A percentile compares a stretch with the other conserved stretches of the same genome.
These are phyloP conservation scores for Camelina neglecta DNA, from an alignment of 345 rosid genomes.

Conservation along the genomic window DNA sequence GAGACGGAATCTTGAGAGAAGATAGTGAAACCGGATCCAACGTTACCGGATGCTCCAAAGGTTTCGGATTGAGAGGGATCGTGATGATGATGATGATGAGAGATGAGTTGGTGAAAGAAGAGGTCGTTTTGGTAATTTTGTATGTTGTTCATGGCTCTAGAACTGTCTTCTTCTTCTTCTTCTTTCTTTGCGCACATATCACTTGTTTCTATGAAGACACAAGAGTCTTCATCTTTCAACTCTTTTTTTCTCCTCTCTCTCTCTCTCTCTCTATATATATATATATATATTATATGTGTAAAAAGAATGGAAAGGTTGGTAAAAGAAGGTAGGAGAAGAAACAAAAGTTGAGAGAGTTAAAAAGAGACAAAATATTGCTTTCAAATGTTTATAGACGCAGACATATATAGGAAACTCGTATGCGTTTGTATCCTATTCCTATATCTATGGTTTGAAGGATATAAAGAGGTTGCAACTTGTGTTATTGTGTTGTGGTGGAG, in stretches of 20 bases:
- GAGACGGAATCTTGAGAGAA: conserved; percentile 61
- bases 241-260: conserved; percentile 10
- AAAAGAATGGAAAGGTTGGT: conserved; percentile 40
- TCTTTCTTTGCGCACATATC: conserved; percentile 70
- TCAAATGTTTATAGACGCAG: conserved; percentile 35
- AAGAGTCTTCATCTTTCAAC: conserved; percentile 41
- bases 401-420: conserved; percentile 33
- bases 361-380: conserved; percentile 50
- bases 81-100: conserved; percentile 53
- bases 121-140: conserved; percentile 75
- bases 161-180: conserved; percentile 63
- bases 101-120: conserved; percentile 63
- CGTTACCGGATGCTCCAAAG: conserved; percentile 32
- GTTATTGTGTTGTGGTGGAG: conserved; percentile 32
- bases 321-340: conserved; percentile 39
- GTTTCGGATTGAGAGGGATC: conserved; percentile 36
- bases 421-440: conserved; percentile 22
- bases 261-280: conserved; percentile 6
- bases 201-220: conserved; percentile 37
- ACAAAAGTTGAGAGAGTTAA: conserved; percentile 41
- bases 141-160: conserved; percentile 59
- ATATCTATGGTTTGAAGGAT: conserved; percentile 16
- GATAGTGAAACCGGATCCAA: conserved; percentile 49
- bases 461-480: conserved; percentile 45
- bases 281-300: background rate